A percentile compares a stretch with the other conserved stretches of the same genome.
These are phyloP conservation scores for Naganishia vaughanmartiniae DNA, from an alignment of 768 basidiomycete genomes.

Conservation along the genomic window DNA sequence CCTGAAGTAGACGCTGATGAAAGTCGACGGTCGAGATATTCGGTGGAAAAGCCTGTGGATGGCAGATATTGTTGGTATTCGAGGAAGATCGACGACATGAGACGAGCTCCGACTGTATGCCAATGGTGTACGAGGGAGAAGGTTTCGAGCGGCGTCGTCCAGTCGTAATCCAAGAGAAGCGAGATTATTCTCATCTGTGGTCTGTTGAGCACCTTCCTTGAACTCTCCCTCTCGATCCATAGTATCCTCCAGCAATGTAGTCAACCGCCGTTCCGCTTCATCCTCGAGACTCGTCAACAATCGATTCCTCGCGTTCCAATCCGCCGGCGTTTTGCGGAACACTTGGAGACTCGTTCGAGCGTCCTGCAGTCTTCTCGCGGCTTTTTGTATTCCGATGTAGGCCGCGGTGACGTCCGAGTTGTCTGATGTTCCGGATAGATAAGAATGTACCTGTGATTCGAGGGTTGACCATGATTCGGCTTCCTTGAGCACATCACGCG, in stretches of 20 bases:
- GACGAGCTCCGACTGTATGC: not conserved
- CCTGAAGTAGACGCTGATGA: constrained; percentile 20
- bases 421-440: constrained; percentile 66
- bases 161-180: constrained; percentile 12
- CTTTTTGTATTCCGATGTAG: constrained; percentile 53
- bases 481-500: constrained; percentile 83
- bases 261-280: constrained; percentile 73
- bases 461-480: constrained; percentile 96
- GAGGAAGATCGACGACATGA: not conserved
- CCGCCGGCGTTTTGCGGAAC: constrained; percentile 78
- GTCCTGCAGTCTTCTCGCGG: constrained; percentile 86
- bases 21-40: constrained; percentile 12
- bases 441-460: constrained; percentile 82
- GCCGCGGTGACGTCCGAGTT: constrained; percentile 59
- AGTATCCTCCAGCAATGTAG: not conserved
- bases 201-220: no score
- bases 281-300: constrained; percentile 92
- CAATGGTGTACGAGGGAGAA: not conserved
- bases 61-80: constrained; percentile 6
- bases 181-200: constrained; percentile 2
- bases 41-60: constrained; percentile 10
- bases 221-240: not conserved
- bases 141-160: constrained; percentile 11
- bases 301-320: constrained; percentile 79
- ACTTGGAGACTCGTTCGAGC: constrained; percentile 85